Conservation (phyloP, 306 rosid genomes). For the Vigna nakashimae region DNA sequence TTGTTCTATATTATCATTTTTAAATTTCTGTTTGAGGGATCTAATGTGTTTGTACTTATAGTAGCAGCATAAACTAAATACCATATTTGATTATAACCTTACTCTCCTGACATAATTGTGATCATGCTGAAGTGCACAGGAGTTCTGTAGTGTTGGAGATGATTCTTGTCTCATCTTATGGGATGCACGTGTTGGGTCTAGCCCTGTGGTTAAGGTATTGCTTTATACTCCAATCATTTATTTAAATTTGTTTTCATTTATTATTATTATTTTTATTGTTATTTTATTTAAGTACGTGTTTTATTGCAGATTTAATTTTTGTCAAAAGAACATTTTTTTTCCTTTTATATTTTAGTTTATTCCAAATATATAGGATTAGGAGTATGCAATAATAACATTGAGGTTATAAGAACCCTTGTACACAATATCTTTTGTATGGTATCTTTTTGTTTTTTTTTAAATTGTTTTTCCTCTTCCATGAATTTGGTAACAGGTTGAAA, state of each 20-base stretch:
- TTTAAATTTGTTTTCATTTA: constrained; percentile 19
- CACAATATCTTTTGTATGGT: background rate
- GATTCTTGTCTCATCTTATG: constrained; percentile 97
- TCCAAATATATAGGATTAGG: constrained; percentile 6
- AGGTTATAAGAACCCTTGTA: background rate
- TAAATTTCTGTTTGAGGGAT: constrained; percentile 14
- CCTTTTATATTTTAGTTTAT: background rate
- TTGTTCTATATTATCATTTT: constrained; percentile 29
- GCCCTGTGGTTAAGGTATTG: constrained; percentile 88
- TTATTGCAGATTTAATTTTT: background rate
- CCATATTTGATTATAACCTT: constrained; percentile 8
- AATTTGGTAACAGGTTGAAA: constrained; percentile 76
- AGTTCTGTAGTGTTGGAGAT: constrained; percentile 99
- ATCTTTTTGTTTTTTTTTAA: background rate
- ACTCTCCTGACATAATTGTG: constrained; percentile 47
- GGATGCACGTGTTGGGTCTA: constrained; percentile 94
- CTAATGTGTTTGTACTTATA: constrained; percentile 23
- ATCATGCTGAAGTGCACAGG: constrained; percentile 84
- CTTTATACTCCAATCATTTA: background rate
- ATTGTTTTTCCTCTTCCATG: constrained; percentile 15
- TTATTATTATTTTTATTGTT: background rate
- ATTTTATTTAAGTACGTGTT: background rate
- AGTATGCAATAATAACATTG: constrained; percentile 9
- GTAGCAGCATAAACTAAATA: constrained; percentile 22
- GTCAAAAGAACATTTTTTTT: background rate